A percentile compares a stretch with the other conserved stretches of the same genome.
phyloP scores from a whole-genome alignment of 352 stramenopile genomes.

The Plasmopara muralis region DNA sequence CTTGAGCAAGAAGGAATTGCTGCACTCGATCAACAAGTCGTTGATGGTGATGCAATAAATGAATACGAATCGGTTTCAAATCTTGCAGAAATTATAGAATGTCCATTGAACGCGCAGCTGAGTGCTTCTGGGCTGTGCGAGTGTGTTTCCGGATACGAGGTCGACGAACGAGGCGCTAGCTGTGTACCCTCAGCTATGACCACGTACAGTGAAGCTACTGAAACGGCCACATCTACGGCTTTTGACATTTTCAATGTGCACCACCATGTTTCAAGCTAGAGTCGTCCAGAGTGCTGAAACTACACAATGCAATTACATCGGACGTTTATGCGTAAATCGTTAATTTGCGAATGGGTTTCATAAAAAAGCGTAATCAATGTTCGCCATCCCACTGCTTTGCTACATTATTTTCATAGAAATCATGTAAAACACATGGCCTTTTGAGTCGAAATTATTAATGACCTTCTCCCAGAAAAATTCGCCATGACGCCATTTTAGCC shows the following conservation, averaged over 20 bases:
- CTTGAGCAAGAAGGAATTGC: neutral
- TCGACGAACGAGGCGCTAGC: slow-evolving; percentile 16
- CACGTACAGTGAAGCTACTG: slow-evolving; percentile 11
- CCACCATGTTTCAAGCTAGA: slow-evolving; percentile 11
- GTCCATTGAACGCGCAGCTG: slow-evolving; percentile 29
- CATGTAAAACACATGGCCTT: no score
- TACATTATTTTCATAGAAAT: no score
- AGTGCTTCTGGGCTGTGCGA: slow-evolving; percentile 34
- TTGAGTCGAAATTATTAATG: no score
- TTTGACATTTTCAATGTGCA: slow-evolving; percentile 16
- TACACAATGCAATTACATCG: no score
- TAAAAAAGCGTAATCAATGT: no score
- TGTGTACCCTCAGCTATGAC: slow-evolving; percentile 30
- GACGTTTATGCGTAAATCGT: no score
- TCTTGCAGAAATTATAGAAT: slow-evolving; percentile 8
- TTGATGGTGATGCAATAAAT: neutral
- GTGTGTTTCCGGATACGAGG: slow-evolving; percentile 34
- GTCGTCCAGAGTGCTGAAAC: neutral
- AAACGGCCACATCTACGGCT: slow-evolving; percentile 5
- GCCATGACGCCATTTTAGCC: no score
- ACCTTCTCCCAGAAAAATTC: no score
- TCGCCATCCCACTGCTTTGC: no score
- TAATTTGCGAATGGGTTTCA: no score
- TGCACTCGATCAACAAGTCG: slow-evolving; percentile 1
- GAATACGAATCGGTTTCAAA: slow-evolving; percentile 6